Evolutionary conservation across 257 asterid genomes (phyloP), one percentile per base, ranked within the genome.

Genomic region (Rhazya stricta): DNA sequence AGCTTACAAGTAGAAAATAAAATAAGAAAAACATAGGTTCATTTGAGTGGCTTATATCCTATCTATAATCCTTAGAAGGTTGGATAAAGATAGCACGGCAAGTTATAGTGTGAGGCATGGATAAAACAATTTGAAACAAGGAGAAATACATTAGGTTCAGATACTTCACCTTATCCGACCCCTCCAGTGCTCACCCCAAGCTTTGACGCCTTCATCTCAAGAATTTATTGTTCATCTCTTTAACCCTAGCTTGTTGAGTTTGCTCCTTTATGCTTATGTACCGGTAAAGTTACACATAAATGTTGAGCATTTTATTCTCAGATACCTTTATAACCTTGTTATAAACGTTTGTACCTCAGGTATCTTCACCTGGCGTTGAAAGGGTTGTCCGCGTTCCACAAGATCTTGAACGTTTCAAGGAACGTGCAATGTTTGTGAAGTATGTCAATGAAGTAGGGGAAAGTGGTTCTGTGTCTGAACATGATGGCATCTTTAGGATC

Each of bases 331-430:
- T 56, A 57, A 19, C 37, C 32, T 41, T 72, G n/a, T 12, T 57
- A n/a, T 42, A 16, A 71, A 27, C 65, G 34, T 27, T 41, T 34
- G 61, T 56, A 29, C 48, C 73, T 46, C 81, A 93, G 98, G 96
- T 94, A 30, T 94, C 98, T 51, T 93, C 98, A 9, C 98, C 97
- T 4, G 98, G 98, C 9, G 86, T 88, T 4, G 97, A 91, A 74
- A 91, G 97, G 81, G 83, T 87, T 41, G 83, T 94, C 25, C 86
- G 87, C 29, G 37, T 94, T 73, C 98, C 97, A 30, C 85, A 88
- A 82, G 97, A 94, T 73, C 94, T 94, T 3, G 96, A 86, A 69
- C 90, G 97, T 73, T 94, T 91, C 72, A 90, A 90, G 83, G 97
- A 94, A 16, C 94, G 96, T 45, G 81, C 91, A 63, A 69, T 94